These are phyloP conservation scores for Pseudocercospora fijiensis DNA, from an alignment of 2,329 filamentous ascomycete species.

Conservation along the genomic window DNA sequence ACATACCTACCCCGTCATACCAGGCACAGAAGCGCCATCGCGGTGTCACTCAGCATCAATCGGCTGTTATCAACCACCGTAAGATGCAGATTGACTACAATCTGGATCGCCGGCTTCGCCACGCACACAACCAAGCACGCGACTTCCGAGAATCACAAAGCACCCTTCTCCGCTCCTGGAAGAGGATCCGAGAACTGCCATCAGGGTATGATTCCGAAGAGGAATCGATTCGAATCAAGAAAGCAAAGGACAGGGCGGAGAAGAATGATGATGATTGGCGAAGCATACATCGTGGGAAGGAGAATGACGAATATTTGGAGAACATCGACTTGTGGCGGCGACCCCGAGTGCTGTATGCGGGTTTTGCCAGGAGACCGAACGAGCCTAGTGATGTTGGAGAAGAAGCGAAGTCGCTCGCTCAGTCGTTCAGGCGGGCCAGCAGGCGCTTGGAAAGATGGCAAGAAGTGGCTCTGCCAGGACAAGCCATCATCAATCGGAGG, in stretches of 20 bases:
- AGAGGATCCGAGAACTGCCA: conserved; percentile 56
- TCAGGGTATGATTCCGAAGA: conserved; percentile 51
- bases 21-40: conserved; percentile 58
- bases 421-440: conserved; percentile 62
- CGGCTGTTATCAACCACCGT: conserved; percentile 76
- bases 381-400: conserved; percentile 76
- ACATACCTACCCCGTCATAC: conserved; percentile 38
- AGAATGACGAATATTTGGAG: conserved; percentile 28
- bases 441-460: conserved; percentile 72
- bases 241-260: conserved; percentile 32
- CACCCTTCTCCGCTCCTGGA: conserved; percentile 64
- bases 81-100: conserved; percentile 79
- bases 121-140: conserved; percentile 63
- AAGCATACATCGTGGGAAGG: conserved; percentile 32
- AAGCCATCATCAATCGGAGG: conserved; percentile 30
- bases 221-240: conserved; percentile 34
- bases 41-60: conserved; percentile 76
- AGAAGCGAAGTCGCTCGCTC: conserved; percentile 65
- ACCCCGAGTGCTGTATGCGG: conserved; percentile 41
- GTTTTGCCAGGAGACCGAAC: conserved; percentile 58
- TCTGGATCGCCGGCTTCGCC: conserved; percentile 70
- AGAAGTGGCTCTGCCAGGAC: conserved; percentile 36
- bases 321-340: conserved; percentile 28
- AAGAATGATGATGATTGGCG: conserved; percentile 41
- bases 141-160: conserved; percentile 64